Evolutionary conservation across 805 yeast species (phyloP), one percentile per base, ranked within the genome.

Genomic region (Kuraishia hungarica): DNA sequence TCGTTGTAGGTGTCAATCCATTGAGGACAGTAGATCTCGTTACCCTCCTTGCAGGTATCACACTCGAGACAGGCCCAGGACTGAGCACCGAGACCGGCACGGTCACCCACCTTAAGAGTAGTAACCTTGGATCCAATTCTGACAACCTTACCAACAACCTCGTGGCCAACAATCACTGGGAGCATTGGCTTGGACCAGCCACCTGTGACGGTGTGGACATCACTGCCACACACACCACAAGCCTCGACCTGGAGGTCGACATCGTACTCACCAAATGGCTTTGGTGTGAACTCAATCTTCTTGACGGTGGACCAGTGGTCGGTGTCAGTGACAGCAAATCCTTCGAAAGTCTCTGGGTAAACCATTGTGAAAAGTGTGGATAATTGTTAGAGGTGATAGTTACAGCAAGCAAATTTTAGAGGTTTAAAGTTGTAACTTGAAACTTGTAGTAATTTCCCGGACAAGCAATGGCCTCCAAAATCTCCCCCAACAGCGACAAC

Each of bases 61-160:
- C 96, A 89, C 17, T 78, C 71, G 55, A 75, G 68, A 72, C 96
- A 88, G 46, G 87, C 73, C 56, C 71, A 72, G 24, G 77, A 73
- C 64, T 81, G 84, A 24, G 94, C 93, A 61, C 96, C 96, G 52
- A 87, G 78, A 54, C 93, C 96, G 26, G 87, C 94, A 60, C 89
- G 75, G 60, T 89, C 85, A 55, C 96, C 96, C 20, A 84, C 66
- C 65, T 75, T 80, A 72, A 70, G 76, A 54, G 58, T 73, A 10
- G 69, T 67, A 60, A 87, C 82, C 39, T 78, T 71, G n/a, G 74
- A 61, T 54, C 94, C 96, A 48, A 86, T 73, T 43, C 72, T 75
- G 20, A 80, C 73, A 26, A 84, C 85, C 43, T 67, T 72, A 49
- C 89, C 89, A 50, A 84, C 71, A 59, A 85, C 76, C 66, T 85